These are phyloP conservation scores for Nemania abortiva DNA, from an alignment of 2,329 filamentous ascomycete species.

Conservation along the genomic window DNA sequence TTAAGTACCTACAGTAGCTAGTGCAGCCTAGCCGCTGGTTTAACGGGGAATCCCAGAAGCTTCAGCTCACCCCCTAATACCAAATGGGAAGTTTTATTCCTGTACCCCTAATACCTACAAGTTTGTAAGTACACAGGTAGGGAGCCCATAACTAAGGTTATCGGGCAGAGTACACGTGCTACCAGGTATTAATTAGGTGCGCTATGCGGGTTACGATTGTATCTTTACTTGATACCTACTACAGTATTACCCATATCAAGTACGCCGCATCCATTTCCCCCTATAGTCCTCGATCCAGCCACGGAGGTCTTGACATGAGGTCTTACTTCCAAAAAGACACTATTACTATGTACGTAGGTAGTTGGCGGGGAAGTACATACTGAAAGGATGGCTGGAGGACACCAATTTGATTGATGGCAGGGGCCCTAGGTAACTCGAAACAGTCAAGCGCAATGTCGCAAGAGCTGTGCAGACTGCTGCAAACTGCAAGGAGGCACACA, in stretches of 20 bases:
- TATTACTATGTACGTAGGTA: background rate
- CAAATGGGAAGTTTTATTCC: conserved; percentile 29
- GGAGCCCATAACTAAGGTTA: conserved; percentile 1
- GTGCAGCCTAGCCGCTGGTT: conserved; percentile 15
- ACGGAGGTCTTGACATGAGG: background rate
- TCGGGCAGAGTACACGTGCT: background rate
- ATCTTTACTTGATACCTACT: too few relatives aligned
- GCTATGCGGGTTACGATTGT: too few relatives aligned
- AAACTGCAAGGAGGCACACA: conserved; percentile 28
- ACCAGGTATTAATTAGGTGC: too few relatives aligned
- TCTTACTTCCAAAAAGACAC: background rate
- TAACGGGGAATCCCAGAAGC: conserved; percentile 33
- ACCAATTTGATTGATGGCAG: conserved; percentile 18
- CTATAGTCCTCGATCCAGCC: background rate
- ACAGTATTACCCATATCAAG: background rate
- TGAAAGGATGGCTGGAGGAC: conserved; percentile 27
- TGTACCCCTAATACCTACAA: background rate
- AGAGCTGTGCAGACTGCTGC: conserved; percentile 21
- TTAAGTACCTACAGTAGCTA: conserved; percentile 1
- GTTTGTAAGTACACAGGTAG: background rate
- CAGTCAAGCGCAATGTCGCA: conserved; percentile 31
- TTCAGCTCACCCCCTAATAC: conserved; percentile 32
- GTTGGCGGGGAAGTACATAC: conserved; percentile 3
- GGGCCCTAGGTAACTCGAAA: conserved; percentile 24
- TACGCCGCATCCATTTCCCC: background rate